A percentile compares a stretch with the other conserved stretches of the same genome.
Evolutionary conservation across 352 stramenopile species (phyloP).

Genomic region (Pythium volutum): DNA sequence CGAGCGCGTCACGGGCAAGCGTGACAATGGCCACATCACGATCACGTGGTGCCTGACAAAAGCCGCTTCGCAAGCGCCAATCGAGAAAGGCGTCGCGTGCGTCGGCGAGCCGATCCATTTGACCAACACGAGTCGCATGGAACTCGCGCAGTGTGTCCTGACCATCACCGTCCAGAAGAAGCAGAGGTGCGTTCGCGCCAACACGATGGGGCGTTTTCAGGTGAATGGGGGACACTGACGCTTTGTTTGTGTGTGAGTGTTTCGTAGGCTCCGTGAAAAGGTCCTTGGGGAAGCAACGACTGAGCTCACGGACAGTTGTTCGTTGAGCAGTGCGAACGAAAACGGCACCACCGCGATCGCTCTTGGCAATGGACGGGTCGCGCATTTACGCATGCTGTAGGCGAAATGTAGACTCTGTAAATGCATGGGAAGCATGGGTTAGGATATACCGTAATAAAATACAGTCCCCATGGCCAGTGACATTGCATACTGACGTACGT

Average conservation of each 20-base stretch:
- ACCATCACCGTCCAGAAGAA: neutral
- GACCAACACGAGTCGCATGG: neutral
- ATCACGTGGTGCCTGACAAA: neutral
- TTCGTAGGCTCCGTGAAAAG: neutral
- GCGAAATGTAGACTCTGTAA: no score
- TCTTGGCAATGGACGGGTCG: neutral
- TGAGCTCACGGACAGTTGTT: neutral
- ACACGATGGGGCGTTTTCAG: neutral
- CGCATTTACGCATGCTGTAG: conserved; percentile 52
- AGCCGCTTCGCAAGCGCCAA: neutral
- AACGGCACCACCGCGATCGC: neutral
- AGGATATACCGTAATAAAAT: no score
- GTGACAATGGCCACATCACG: neutral
- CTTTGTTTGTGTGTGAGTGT: neutral
- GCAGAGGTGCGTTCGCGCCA: neutral
- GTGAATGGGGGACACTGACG: neutral
- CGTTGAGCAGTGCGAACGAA: neutral
- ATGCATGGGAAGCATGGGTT: no score
- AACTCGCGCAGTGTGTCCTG: neutral
- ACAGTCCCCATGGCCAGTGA: no score
- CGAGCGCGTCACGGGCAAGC: neutral
- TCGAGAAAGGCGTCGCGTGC: neutral
- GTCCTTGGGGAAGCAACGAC: neutral
- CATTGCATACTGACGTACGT: no score
- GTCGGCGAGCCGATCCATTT: neutral